phyloP scores from a whole-genome alignment of 106 monocot species.

The Posidonia australis region DNA sequence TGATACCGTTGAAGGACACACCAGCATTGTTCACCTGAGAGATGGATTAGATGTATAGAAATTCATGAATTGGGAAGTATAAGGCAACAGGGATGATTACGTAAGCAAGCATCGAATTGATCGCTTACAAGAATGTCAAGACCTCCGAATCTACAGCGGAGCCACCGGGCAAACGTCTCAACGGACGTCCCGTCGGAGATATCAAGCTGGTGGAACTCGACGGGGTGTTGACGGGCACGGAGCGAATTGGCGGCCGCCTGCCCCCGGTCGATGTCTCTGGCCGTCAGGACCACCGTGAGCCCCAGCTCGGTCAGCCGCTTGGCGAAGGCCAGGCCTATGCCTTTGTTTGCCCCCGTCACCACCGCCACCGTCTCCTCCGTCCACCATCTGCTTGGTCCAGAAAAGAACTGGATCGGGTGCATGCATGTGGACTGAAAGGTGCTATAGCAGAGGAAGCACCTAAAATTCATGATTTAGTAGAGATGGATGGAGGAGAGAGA shows the following conservation, averaged over 20 bases:
- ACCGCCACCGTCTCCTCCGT: conserved; percentile 57
- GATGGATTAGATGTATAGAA: not conserved
- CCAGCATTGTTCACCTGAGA: conserved; percentile 70
- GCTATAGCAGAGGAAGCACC: too few relatives aligned
- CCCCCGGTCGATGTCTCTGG: conserved; percentile 41
- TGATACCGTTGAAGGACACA: conserved; percentile 48
- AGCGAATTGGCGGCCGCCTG: conserved; percentile 30
- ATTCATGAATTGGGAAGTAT: not conserved
- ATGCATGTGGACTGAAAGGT: too few relatives aligned
- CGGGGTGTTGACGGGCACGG: conserved; percentile 6
- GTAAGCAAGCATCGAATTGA: too few relatives aligned
- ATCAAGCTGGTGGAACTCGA: conserved; percentile 38
- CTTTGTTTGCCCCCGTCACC: conserved; percentile 66
- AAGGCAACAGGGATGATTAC: too few relatives aligned
- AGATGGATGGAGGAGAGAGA: too few relatives aligned
- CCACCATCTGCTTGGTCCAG: conserved; percentile 41
- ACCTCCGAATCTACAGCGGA: conserved; percentile 23
- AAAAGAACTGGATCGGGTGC: too few relatives aligned
- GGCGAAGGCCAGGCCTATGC: conserved; percentile 55
- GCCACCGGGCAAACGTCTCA: conserved; percentile 28
- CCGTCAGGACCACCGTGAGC: conserved; percentile 55
- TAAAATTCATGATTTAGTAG: too few relatives aligned
- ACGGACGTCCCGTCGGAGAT: conserved; percentile 29
- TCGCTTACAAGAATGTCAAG: conserved; percentile 60
- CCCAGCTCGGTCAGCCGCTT: conserved; percentile 33